Evolutionary conservation across 306 rosid genomes (phyloP), one percentile per base, ranked within the genome.

Genomic region (Castanopsis chinensis): DNA sequence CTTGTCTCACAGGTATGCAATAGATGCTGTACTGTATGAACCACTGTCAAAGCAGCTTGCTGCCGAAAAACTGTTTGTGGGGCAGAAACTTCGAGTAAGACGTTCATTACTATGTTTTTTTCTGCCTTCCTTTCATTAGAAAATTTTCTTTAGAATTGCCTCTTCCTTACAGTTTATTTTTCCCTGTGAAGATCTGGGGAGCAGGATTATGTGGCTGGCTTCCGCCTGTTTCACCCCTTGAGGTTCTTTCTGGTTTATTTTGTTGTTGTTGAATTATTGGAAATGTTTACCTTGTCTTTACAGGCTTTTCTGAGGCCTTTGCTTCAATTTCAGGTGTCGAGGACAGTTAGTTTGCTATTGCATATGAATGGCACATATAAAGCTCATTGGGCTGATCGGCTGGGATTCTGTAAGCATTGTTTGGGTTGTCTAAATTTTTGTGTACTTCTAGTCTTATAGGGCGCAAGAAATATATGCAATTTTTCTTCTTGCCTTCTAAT

Each of bases 291-390:
- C 41, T 77, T 79, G 49, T 30, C 56, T 45, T 63, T 51, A 17
- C 71, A 76, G 83, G 45, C 23, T 56, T 81, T 71, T 76, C 86
- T 83, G 68, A 78, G 68, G 79, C 63, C 79, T 83, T 71, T 85
- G 60, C 74, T 89, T 69, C 78, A 49, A 63, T 82, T 81, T 82
- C 84, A 94, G 99, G 94, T 90, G 72, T 54, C 92, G 23, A 80
- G 80, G 72, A 77, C 92, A 15, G 89, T 86, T 81, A 82, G 81
- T 82, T 89, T 94, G 78, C 61, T 81, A 83, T 84, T 94, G 83
- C 93, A 94, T 84, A 91, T 86, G 45, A 94, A 94, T 80, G 99
- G 99, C 86, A 94, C 97, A 80, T 92, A 84, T 74, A 91, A 97
- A 91, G 90, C 89, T 67, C 97, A 90, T 74, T 94, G 99, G 97